These are phyloP conservation scores for Chloris gayana DNA, from an alignment of 176 grass and related monocot genomes.

Conservation along the genomic window DNA sequence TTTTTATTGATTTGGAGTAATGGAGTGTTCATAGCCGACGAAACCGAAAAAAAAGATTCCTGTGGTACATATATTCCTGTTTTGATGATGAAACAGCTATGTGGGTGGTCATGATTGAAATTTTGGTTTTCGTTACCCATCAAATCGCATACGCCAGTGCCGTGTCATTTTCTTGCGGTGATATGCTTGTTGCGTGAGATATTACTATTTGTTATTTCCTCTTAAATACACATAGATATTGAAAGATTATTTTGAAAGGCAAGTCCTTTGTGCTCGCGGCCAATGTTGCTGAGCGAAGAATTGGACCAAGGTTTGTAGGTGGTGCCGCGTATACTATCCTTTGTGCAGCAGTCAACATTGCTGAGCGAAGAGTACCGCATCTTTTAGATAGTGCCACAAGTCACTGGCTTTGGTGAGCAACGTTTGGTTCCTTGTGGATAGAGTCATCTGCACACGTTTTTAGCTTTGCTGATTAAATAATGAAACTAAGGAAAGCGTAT, in stretches of 20 bases:
- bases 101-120: background rate
- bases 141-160: background rate
- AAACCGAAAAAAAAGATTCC: background rate
- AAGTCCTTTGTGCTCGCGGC: background rate
- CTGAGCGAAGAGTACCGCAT: background rate
- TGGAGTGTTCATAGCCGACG: background rate
- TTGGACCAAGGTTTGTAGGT: background rate
- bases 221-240: background rate
- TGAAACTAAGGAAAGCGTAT: background rate
- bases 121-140: background rate
- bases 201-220: background rate
- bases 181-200: background rate
- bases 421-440: background rate
- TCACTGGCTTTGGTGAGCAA: background rate
- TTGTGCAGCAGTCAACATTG: background rate
- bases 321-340: background rate
- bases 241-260: background rate
- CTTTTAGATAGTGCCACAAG: background rate
- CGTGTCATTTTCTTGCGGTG: background rate
- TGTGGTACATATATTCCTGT: background rate
- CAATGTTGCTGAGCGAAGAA: background rate
- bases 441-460: background rate
- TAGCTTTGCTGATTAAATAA: too few relatives aligned
- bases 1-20: slow-evolving; percentile 19
- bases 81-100: background rate